Conservation (phyloP, 805 yeast genomes). For the Kazachstania martiniae region DNA sequence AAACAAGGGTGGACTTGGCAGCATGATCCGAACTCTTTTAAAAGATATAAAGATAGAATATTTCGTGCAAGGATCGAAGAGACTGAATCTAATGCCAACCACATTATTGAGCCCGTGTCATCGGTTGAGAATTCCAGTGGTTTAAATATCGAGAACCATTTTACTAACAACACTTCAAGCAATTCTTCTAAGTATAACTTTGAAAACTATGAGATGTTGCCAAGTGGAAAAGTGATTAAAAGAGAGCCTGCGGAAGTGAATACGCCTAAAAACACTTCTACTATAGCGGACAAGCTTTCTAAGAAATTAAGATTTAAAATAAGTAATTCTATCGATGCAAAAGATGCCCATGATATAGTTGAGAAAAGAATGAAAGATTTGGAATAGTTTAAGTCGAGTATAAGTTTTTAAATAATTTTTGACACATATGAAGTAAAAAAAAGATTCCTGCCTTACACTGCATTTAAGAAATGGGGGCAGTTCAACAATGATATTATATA, state of each 20-base stretch:
- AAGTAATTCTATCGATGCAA: slow-evolving; percentile 22
- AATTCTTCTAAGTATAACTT: slow-evolving; percentile 10
- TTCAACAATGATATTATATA: too few relatives aligned
- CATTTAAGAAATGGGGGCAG: too few relatives aligned
- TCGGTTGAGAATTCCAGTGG: neutral
- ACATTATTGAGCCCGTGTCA: too few relatives aligned
- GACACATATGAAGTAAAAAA: too few relatives aligned
- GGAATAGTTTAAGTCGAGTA: slow-evolving; percentile 13
- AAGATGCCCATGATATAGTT: slow-evolving; percentile 45
- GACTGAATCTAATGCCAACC: too few relatives aligned
- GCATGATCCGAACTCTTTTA: slow-evolving; percentile 32
- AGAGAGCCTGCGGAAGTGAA: slow-evolving; percentile 18
- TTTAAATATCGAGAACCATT: neutral
- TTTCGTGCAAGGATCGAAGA: too few relatives aligned
- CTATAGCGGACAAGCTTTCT: slow-evolving; percentile 8
- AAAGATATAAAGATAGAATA: slow-evolving; percentile 20
- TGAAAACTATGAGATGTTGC: slow-evolving; percentile 45
- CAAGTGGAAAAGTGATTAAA: slow-evolving; percentile 59
- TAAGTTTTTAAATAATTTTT: neutral
- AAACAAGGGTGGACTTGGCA: slow-evolving; percentile 70
- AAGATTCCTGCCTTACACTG: too few relatives aligned
- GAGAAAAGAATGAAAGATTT: slow-evolving; percentile 35
- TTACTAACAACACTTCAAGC: neutral
- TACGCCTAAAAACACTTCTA: neutral
- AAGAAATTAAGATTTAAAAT: slow-evolving; percentile 32